Conservation (phyloP, 2,329 filamentous ascomycete genomes). For the Colletotrichum cordylinicola region DNA sequence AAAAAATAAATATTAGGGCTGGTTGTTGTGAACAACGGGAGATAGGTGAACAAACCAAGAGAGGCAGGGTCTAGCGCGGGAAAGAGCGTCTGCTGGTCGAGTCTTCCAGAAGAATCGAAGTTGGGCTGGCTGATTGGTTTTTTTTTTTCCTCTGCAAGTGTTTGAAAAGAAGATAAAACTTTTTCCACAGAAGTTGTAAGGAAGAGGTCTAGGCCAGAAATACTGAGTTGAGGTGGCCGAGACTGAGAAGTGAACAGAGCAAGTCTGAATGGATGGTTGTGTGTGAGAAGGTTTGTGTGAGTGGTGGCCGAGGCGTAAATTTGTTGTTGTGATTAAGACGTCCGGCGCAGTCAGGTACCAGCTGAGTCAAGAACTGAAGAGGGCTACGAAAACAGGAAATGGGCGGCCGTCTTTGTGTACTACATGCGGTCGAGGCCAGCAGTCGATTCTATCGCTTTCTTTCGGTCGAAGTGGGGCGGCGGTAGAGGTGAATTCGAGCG, state of each 20-base stretch:
- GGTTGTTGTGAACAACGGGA: neutral
- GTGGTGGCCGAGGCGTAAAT: neutral
- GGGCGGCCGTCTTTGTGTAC: neutral
- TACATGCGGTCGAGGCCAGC: neutral
- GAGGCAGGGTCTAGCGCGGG: neutral
- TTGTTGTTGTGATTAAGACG: constrained; percentile 7
- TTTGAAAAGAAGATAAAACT: neutral
- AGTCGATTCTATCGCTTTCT: neutral
- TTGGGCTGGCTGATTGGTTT: neutral
- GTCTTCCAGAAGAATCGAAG: constrained; percentile 19
- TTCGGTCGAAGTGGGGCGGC: neutral
- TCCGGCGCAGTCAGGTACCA: constrained; percentile 18
- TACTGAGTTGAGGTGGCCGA: neutral
- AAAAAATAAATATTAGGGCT: neutral
- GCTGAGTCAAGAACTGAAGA: constrained; percentile 23
- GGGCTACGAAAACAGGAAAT: neutral
- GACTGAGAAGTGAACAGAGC: neutral
- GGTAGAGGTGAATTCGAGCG: neutral
- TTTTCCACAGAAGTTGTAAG: neutral
- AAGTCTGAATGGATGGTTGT: neutral
- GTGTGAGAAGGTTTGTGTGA: neutral
- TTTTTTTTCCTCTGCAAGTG: neutral
- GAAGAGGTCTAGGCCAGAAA: neutral
- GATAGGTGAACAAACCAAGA: constrained; percentile 6
- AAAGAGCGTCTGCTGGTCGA: neutral